Evolutionary conservation across 2,329 filamentous ascomycete genomes (phyloP).

Genomic region (Ascochyta fabae): DNA sequence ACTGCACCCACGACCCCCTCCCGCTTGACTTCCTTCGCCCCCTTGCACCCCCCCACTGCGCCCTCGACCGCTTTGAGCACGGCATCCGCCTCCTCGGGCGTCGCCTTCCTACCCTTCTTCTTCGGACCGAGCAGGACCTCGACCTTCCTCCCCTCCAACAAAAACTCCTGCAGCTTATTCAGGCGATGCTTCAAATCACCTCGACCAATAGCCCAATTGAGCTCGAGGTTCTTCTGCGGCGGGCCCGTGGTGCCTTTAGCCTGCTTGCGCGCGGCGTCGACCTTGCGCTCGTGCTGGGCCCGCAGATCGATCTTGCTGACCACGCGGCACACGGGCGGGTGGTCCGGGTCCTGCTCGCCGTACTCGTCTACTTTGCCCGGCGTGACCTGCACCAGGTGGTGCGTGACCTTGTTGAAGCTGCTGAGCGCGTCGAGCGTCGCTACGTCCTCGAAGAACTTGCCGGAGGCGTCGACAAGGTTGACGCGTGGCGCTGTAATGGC

Average conservation of each 20-base stretch:
- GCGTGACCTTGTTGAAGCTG: slow-evolving; percentile 56
- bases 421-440: slow-evolving; percentile 49
- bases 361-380: slow-evolving; percentile 32
- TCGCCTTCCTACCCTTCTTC: slow-evolving; percentile 66
- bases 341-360: slow-evolving; percentile 49
- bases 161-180: slow-evolving; percentile 65
- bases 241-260: slow-evolving; percentile 39
- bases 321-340: slow-evolving; percentile 72
- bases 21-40: slow-evolving; percentile 33
- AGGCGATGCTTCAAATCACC: slow-evolving; percentile 72
- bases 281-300: slow-evolving; percentile 55
- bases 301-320: slow-evolving; percentile 62
- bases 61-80: slow-evolving; percentile 62
- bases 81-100: slow-evolving; percentile 61
- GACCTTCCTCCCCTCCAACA: slow-evolving; percentile 76
- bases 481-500: slow-evolving; percentile 56
- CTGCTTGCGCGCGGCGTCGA: slow-evolving; percentile 51
- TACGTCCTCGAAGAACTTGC: slow-evolving; percentile 45
- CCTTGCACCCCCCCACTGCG: slow-evolving; percentile 49
- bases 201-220: slow-evolving; percentile 84
- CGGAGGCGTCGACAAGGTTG: slow-evolving; percentile 51
- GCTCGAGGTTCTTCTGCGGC: slow-evolving; percentile 76
- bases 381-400: slow-evolving; percentile 60
- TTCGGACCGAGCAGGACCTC: slow-evolving; percentile 75
- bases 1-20: slow-evolving; percentile 41